Conservation (phyloP, 1,284 basidiomycete genomes). For the Termitomyces sp. region DNA sequence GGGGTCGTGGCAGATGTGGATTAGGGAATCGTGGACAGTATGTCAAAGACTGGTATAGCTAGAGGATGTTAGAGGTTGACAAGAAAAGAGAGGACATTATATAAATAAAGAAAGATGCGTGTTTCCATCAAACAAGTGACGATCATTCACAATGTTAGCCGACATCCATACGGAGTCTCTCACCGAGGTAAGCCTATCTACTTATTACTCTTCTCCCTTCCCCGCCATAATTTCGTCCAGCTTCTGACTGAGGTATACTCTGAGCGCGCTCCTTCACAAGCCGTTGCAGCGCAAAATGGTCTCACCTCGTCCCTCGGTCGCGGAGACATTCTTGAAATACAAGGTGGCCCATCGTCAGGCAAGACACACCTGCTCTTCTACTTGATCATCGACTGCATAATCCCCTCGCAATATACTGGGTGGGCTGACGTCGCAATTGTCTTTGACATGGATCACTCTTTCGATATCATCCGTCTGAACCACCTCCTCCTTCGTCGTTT, state of each 20-base stretch:
- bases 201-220: constrained; percentile 27
- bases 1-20: neutral
- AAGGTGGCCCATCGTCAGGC: constrained; percentile 67
- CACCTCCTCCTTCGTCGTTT: constrained; percentile 39
- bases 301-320: constrained; percentile 17
- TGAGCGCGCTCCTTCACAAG: neutral
- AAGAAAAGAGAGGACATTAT: constrained; percentile 8
- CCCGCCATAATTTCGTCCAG: constrained; percentile 27
- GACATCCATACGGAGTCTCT: constrained; percentile 43
- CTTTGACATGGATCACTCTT: constrained; percentile 55
- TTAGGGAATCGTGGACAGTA: constrained; percentile 3
- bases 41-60: constrained; percentile 12
- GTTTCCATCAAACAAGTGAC: constrained; percentile 5
- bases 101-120: constrained; percentile 1
- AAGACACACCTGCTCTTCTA: constrained; percentile 72
- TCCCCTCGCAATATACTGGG: constrained; percentile 44
- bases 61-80: neutral
- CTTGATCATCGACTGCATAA: constrained; percentile 56
- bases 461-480: constrained; percentile 43
- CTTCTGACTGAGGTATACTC: constrained; percentile 29
- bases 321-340: constrained; percentile 69
- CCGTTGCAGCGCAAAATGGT: constrained; percentile 13
- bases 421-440: constrained; percentile 62
- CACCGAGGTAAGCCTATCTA: constrained; percentile 33
- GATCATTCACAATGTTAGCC: constrained; percentile 25